Evolutionary conservation across 768 basidiomycete genomes (phyloP), one percentile per base, ranked within the genome.

Genomic region (Mycena belliarum): DNA sequence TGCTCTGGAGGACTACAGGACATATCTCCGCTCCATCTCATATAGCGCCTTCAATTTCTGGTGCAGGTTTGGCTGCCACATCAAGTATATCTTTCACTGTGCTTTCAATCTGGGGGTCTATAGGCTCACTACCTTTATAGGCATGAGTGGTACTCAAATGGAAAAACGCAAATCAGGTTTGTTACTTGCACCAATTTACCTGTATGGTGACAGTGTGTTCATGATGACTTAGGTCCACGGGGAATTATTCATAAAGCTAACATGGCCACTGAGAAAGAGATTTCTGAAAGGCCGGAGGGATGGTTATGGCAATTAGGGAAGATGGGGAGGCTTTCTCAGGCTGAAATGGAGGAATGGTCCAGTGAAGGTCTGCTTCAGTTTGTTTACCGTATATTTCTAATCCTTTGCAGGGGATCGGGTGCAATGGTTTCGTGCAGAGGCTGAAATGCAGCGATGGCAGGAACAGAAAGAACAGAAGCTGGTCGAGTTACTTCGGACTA

Each of bases 401-500:
- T 4, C 1, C 3, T 26, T 7, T 11, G 6, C 4, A 49, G 48
- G 48, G 18, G 48, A 49, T 20, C 35, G 48, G 11, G 48, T 49
- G 3, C 48, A 49, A 25, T 50, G 49, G 49, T 50, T 50, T 26
- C 49, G 37, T 2, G 38, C 49, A 0, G 49, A 40, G 37, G 49
- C 49, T 1, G 49, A 50, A 14, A 50, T 41, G 49, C 37, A 50
- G 20, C 49, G 49, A 4, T 50, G 49, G 49, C 49, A 50, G 26
- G 49, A 50, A 18, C 49, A 50, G 26, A 33, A 23, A 0, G 48
- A 29, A 7, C n/a, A 20, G 65, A 4, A 63, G 35, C 66, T 66
- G 4, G 67, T 56, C 1, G 66, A 70, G 0, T 67, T 67, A 40
- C 28, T 65, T 18, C 61, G 66, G 3, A 66, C 60, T 37, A 68